Percentiles rank a stretch among this genome's conserved stretches.
These are phyloP conservation scores for Solanum hybrid DNA, from an alignment of 305 asterid genomes.

Conservation along the genomic window DNA sequence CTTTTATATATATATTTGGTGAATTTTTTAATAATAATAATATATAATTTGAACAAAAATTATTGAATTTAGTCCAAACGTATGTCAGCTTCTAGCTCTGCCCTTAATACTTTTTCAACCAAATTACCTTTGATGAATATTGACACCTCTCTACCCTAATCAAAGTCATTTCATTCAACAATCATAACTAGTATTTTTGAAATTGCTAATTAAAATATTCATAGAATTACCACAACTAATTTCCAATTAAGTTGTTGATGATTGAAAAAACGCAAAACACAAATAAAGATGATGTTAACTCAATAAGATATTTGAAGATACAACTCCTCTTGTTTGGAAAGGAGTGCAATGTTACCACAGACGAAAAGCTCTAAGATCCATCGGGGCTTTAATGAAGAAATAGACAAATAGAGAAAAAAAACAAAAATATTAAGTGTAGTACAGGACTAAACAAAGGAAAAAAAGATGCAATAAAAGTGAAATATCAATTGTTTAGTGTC, in stretches of 20 bases:
- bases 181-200: neutral
- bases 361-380: neutral
- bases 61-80: neutral
- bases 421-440: neutral
- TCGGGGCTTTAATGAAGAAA: neutral
- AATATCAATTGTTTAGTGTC: neutral
- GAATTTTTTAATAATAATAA: neutral
- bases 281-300: neutral
- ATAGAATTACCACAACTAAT: neutral
- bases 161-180: neutral
- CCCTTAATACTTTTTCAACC: neutral
- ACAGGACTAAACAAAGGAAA: neutral
- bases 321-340: neutral
- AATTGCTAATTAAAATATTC: too few relatives aligned
- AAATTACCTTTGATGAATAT: neutral
- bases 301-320: neutral
- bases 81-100: neutral
- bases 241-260: neutral
- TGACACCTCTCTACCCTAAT: neutral
- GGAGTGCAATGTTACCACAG: neutral
- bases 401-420: neutral
- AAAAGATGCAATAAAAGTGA: neutral
- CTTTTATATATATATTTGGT: neutral
- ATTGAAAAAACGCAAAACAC: neutral
- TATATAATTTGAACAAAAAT: too few relatives aligned